A percentile compares a stretch with the other conserved stretches of the same genome.
Evolutionary conservation across 495 filamentous ascomycete species (phyloP).

Genomic region (Daldinia childiae): DNA sequence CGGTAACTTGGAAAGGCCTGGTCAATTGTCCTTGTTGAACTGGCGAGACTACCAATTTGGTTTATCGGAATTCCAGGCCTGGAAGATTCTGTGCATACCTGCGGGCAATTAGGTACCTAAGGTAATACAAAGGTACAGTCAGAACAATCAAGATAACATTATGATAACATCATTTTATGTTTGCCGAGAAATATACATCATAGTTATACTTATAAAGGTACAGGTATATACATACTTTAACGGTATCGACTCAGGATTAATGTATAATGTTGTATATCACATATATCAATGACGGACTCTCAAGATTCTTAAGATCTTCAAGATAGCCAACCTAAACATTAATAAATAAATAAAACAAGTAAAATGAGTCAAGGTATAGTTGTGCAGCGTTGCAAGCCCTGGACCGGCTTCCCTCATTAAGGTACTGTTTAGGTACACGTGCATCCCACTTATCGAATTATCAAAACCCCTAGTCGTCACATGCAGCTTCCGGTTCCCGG

Average conservation of each 20-base stretch:
- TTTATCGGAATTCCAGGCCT: constrained; percentile 25
- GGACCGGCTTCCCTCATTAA: constrained; percentile 2
- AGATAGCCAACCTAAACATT: neutral
- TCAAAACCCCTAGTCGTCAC: constrained; percentile 24
- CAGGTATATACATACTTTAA: neutral
- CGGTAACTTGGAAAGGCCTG: constrained; percentile 41
- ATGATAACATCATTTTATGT: constrained; percentile 27
- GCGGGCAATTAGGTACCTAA: neutral
- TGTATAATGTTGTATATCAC: too few species aligned
- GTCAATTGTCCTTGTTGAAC: constrained; percentile 20
- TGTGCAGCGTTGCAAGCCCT: neutral
- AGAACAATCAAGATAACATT: neutral
- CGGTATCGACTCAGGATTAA: neutral
- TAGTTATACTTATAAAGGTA: neutral
- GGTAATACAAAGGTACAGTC: constrained; percentile 16
- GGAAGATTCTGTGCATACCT: constrained; percentile 36
- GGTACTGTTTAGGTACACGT: constrained; percentile 37
- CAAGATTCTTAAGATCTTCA: neutral
- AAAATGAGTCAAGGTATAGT: neutral
- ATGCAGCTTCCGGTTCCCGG: constrained; percentile 35
- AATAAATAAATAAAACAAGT: neutral
- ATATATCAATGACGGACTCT: neutral
- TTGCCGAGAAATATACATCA: neutral
- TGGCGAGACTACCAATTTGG: constrained; percentile 24
- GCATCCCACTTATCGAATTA: constrained; percentile 21